These are phyloP conservation scores for Phytophthora pluvialis DNA, from an alignment of 352 stramenopile genomes.

Conservation along the genomic window DNA sequence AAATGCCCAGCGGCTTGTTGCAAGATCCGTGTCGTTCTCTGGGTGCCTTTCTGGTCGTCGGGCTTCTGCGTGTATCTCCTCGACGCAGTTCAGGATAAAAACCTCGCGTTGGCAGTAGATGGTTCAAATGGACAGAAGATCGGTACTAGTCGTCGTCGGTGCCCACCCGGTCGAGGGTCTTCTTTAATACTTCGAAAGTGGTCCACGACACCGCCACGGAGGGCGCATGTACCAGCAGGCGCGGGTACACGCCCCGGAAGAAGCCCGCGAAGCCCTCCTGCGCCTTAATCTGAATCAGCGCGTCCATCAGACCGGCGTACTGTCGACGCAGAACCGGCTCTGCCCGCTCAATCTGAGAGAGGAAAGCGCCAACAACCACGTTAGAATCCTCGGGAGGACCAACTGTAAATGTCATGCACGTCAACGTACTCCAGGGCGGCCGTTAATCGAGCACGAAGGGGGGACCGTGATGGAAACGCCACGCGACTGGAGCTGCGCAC, in stretches of 20 bases:
- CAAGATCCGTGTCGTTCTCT: constrained; percentile 17
- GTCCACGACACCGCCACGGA: constrained; percentile 99
- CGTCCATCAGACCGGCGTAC: constrained; percentile 78
- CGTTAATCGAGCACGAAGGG: constrained; percentile 60
- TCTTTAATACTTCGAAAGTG: constrained; percentile 97
- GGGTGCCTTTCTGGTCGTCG: constrained; percentile 7
- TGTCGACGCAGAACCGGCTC: constrained; percentile 71
- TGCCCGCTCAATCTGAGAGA: constrained; percentile 25
- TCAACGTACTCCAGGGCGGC: constrained; percentile 44
- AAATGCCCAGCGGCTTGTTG: constrained; percentile 26
- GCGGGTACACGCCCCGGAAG: constrained; percentile 94
- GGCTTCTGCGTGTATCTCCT: constrained; percentile 22
- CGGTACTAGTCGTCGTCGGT: constrained; percentile 33
- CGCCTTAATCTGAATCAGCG: constrained; percentile 88
- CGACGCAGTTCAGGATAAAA: constrained; percentile 26
- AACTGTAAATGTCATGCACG: neutral
- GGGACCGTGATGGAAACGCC: constrained; percentile 71
- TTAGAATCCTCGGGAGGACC: neutral
- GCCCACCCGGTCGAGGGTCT: constrained; percentile 70
- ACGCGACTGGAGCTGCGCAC: constrained; percentile 72
- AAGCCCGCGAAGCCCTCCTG: constrained; percentile 95
- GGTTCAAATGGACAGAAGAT: constrained; percentile 30
- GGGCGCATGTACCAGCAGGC: constrained; percentile 96
- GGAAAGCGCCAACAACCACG: neutral
- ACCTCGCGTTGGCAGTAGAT: constrained; percentile 27